Evolutionary conservation across 306 rosid species (phyloP).

Genomic region (Castanea sativa): DNA sequence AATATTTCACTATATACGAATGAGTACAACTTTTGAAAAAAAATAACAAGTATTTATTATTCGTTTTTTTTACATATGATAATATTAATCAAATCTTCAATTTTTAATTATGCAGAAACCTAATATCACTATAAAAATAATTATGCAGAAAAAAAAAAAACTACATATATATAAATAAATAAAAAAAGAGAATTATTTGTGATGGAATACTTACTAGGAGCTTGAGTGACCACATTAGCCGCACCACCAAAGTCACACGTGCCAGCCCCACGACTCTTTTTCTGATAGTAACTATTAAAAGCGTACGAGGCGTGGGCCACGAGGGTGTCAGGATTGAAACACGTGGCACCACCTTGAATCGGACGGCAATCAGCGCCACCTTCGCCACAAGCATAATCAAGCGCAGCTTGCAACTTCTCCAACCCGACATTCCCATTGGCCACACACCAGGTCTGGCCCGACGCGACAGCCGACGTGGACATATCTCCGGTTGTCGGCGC

Average conservation of each 20-base stretch:
- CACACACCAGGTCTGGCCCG: constrained; percentile 73
- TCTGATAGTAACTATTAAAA: constrained; percentile 80
- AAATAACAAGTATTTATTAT: too few species aligned
- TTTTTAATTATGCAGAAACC: too few species aligned
- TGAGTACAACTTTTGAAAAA: too few species aligned
- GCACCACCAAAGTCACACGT: constrained; percentile 76
- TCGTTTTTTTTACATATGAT: too few species aligned
- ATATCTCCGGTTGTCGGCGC: constrained; percentile 24
- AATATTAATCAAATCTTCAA: too few species aligned
- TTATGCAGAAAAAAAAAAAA: too few species aligned
- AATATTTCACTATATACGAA: too few species aligned
- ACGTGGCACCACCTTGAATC: constrained; percentile 62
- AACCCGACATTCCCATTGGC: constrained; percentile 43
- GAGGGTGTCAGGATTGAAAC: constrained; percentile 64
- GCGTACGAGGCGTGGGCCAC: constrained; percentile 94
- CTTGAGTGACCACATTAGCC: constrained; percentile 61
- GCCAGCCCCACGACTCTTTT: constrained; percentile 56
- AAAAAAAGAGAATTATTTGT: too few species aligned
- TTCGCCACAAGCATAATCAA: constrained; percentile 78
- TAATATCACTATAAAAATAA: too few species aligned
- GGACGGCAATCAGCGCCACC: constrained; percentile 84
- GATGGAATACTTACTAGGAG: constrained; percentile 56
- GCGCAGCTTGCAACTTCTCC: constrained; percentile 50
- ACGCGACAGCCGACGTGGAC: neutral
- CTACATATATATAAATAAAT: too few species aligned